Evolutionary conservation across 306 rosid species (phyloP), one percentile per base, ranked within the genome.

Genomic region (Glycine latifolia): DNA sequence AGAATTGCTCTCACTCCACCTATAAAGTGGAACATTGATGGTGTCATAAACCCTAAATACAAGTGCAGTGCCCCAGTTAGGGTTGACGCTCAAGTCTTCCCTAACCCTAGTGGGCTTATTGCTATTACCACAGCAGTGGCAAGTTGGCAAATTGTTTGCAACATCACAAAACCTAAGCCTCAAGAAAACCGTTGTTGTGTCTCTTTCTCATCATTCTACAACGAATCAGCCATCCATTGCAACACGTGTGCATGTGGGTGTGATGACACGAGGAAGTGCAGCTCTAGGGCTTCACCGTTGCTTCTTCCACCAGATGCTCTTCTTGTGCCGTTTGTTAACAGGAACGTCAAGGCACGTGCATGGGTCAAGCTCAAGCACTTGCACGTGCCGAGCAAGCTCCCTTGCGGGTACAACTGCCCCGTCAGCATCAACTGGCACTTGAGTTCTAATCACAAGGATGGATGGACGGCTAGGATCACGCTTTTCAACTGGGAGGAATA

Each of bases 241-340:
- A 87, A 82, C 77, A 95, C 98, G 1, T 92, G 98, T 63, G 97
- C 98, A 0, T 95, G 98, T 50, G 97, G 98, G 0, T 95, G 98
- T 20, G 8, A 4, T 0, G 81, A 82, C 4, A 67, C 85, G 0
- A 75, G 16, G 3, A 80, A 85, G 3, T 95, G 98, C 53, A 86
- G 80, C 37, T 52, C 88, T 0, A 67, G 59, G 1, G 89, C 85
- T 6, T n/a, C 26, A 0, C 78, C 91, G 0, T 7, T 95, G 89
- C 89, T 89, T 41, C 85, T 92, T 6, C 97, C 98, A 0, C 71
- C 92, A 0, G 95, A 91, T 0, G 95, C 97, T 0, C 91, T 95
- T 41, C 91, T 95, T 0, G 87, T 95, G 1, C 98, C 98, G 0
- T 95, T 91, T 10, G 94, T 0, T 0, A 91, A 95, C 67, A 75